Conservation (phyloP, 306 rosid genomes). For the Prunus dulcis region DNA sequence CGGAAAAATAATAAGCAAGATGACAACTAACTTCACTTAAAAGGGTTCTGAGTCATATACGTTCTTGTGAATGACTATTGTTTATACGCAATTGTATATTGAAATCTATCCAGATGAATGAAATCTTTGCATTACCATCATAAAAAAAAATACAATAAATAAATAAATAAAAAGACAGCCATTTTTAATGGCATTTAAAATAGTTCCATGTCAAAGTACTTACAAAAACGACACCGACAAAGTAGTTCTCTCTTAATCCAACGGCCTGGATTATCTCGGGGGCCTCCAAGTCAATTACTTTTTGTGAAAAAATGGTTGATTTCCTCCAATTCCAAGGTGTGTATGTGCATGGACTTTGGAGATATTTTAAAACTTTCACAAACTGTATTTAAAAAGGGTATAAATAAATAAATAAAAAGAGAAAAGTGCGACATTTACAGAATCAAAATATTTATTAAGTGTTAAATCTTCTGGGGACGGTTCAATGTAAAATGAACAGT, state of each 20-base stretch:
- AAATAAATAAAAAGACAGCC: neutral
- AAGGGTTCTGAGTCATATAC: too few relatives aligned
- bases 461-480: conserved; percentile 33
- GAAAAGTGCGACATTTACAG: neutral
- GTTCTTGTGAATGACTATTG: too few relatives aligned
- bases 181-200: neutral
- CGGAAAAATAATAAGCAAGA: too few relatives aligned
- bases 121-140: neutral
- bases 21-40: too few relatives aligned
- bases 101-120: neutral
- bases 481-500: conserved; percentile 35
- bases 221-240: neutral
- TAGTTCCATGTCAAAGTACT: neutral
- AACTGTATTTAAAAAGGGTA: neutral
- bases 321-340: neutral
- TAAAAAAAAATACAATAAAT: neutral
- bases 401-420: neutral
- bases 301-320: conserved; percentile 7
- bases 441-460: conserved; percentile 23
- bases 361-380: neutral
- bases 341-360: neutral
- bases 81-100: too few relatives aligned
- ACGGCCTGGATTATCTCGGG: neutral
- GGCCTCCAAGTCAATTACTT: neutral
- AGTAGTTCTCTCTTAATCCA: neutral